phyloP scores from a whole-genome alignment of 495 filamentous ascomycete genomes.

The Astrothelium subdiscretum region DNA sequence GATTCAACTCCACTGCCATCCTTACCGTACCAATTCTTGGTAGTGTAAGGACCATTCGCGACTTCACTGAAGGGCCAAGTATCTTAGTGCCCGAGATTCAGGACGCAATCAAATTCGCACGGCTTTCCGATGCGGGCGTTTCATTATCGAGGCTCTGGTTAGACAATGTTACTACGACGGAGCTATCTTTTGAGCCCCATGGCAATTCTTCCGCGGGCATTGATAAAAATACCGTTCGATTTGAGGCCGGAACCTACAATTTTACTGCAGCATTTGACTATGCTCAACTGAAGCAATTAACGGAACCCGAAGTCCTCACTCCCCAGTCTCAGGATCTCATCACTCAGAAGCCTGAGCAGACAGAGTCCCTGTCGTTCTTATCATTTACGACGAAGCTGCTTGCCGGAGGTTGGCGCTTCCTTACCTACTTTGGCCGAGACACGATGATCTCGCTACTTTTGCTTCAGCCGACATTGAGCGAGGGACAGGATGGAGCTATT shows the following conservation, averaged over 20 bases:
- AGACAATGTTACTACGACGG: conserved; percentile 47
- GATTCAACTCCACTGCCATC: conserved; percentile 44
- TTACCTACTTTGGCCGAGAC: conserved; percentile 58
- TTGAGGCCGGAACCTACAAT: conserved; percentile 41
- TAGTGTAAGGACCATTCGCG: conserved; percentile 48
- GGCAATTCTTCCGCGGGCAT: conserved; percentile 23
- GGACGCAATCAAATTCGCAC: conserved; percentile 36
- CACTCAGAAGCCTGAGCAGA: conserved; percentile 32
- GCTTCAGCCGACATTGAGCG: conserved; percentile 45
- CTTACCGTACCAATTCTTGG: conserved; percentile 46
- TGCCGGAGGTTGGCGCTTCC: conserved; percentile 54
- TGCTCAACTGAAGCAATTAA: conserved; percentile 45
- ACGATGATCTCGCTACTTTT: conserved; percentile 49
- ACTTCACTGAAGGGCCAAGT: conserved; percentile 48
- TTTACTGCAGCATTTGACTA: conserved; percentile 51
- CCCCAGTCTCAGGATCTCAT: conserved; percentile 35
- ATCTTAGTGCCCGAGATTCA: conserved; percentile 41
- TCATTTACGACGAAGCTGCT: conserved; percentile 51
- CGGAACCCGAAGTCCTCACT: conserved; percentile 38
- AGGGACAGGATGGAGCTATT: conserved; percentile 42
- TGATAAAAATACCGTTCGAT: conserved; percentile 32
- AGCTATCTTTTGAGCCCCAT: conserved; percentile 35
- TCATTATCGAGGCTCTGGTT: conserved; percentile 44
- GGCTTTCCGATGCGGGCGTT: conserved; percentile 31
- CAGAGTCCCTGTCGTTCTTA: conserved; percentile 46